phyloP scores from a whole-genome alignment of 2,329 filamentous ascomycete genomes.

The Aspergillus sergii region DNA sequence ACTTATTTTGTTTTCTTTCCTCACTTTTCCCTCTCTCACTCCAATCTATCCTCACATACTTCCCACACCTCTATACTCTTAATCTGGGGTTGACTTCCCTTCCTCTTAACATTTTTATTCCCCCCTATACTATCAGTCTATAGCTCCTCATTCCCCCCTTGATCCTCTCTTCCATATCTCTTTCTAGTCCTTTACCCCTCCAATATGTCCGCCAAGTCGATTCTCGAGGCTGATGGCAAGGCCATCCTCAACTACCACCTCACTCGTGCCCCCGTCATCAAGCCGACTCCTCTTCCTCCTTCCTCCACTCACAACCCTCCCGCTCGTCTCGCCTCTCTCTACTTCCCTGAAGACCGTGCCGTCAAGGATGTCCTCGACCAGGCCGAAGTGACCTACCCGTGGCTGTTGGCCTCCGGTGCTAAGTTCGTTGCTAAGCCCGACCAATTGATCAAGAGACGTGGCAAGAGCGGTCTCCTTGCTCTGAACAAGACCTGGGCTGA shows the following conservation, averaged over 20 bases:
- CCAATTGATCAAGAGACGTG: slow-evolving; percentile 99
- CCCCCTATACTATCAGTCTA: slow-evolving; percentile 9
- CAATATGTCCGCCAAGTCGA: slow-evolving; percentile 90
- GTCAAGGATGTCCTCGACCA: slow-evolving; percentile 86
- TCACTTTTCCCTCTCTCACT: slow-evolving; percentile 16
- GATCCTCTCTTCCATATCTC: slow-evolving; percentile 7
- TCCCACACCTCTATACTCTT: slow-evolving; percentile 13
- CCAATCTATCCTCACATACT: slow-evolving; percentile 5
- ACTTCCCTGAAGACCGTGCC: slow-evolving; percentile 87
- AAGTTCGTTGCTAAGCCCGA: slow-evolving; percentile 99
- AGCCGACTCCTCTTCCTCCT: slow-evolving; percentile 88
- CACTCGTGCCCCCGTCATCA: slow-evolving; percentile 94
- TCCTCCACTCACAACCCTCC: slow-evolving; percentile 89
- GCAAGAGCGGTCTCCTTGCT: slow-evolving; percentile 94
- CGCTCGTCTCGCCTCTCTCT: slow-evolving; percentile 83
- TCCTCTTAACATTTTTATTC: slow-evolving; percentile 4
- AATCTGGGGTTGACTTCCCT: slow-evolving; percentile 20
- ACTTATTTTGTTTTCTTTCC: slow-evolving; percentile 19
- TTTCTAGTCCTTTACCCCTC: slow-evolving; percentile 4
- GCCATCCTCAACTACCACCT: slow-evolving; percentile 99
- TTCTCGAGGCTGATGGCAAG: slow-evolving; percentile 99
- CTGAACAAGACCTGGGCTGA: slow-evolving; percentile 98
- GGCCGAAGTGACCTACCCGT: slow-evolving; percentile 95
- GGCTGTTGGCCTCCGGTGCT: slow-evolving; percentile 79
- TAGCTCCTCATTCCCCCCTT: slow-evolving; percentile 8